Percentiles rank a stretch among this genome's conserved stretches.
phyloP scores from a whole-genome alignment of 164 flowering plant species.

The Umbilicus rupestris region DNA sequence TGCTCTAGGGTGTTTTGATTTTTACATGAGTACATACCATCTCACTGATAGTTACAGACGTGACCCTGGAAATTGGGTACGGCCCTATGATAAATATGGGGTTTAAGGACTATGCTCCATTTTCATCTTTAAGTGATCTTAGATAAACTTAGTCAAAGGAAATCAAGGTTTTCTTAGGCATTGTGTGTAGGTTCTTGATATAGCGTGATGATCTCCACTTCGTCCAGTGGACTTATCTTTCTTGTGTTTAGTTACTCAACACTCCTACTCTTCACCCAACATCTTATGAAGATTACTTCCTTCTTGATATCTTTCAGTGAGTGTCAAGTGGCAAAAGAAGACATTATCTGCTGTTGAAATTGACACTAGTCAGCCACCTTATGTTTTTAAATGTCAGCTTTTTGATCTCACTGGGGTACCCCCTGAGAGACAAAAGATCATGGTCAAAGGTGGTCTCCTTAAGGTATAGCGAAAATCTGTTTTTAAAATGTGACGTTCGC shows the following conservation, averaged over 20 bases:
- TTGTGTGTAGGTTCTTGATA: too few relatives aligned
- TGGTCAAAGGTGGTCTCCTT: constrained; percentile 93
- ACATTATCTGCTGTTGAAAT: constrained; percentile 67
- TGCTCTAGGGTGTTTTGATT: too few relatives aligned
- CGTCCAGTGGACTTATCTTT: not conserved
- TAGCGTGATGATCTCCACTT: not conserved
- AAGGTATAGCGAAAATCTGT: constrained; percentile 43
- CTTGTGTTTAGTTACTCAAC: not conserved
- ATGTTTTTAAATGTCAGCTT: constrained; percentile 84
- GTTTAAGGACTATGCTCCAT: not conserved
- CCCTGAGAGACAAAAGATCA: constrained; percentile 97
- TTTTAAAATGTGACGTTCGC: not conserved
- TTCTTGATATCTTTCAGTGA: constrained; percentile 36
- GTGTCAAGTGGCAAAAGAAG: constrained; percentile 96
- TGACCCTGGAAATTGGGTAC: too few relatives aligned
- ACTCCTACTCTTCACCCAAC: not conserved
- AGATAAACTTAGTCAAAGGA: not conserved
- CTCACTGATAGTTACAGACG: too few relatives aligned
- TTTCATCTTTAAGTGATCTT: not conserved
- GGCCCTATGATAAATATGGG: too few relatives aligned
- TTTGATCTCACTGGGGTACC: constrained; percentile 95
- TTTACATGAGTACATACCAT: too few relatives aligned
- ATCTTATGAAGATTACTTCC: not conserved
- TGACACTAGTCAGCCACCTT: constrained; percentile 85
- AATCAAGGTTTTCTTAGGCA: not conserved